A percentile compares a stretch with the other conserved stretches of the same genome.
These are phyloP conservation scores for Eutypa lata DNA, from an alignment of 2,329 filamentous ascomycete genomes.

Conservation along the genomic window DNA sequence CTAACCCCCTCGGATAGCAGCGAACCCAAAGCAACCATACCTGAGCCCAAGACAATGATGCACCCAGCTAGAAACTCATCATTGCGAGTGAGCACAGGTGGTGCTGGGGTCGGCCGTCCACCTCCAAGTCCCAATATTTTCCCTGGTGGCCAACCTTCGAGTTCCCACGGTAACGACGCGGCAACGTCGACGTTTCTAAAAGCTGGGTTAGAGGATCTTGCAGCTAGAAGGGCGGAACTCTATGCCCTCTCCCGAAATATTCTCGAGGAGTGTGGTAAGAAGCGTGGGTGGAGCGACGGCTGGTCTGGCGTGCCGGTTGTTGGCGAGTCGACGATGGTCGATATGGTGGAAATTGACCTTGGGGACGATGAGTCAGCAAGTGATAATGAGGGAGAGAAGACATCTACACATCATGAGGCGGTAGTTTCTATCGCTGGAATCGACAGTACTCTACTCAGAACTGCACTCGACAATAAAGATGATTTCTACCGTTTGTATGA, in stretches of 20 bases:
- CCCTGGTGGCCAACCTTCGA: constrained; percentile 40
- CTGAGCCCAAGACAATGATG: constrained; percentile 69
- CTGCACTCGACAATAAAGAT: constrained; percentile 58
- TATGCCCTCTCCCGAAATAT: constrained; percentile 77
- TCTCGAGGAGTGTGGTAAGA: constrained; percentile 69
- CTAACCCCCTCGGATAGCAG: constrained; percentile 43
- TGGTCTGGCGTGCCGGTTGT: constrained; percentile 62
- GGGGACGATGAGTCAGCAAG: constrained; percentile 38
- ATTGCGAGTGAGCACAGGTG: constrained; percentile 41
- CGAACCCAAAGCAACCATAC: constrained; percentile 61
- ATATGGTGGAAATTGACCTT: constrained; percentile 58
- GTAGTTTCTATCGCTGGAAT: constrained; percentile 42
- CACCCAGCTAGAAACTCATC: constrained; percentile 65
- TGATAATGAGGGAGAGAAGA: constrained; percentile 16
- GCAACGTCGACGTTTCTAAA: constrained; percentile 51
- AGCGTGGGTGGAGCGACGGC: constrained; percentile 71
- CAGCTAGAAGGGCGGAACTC: constrained; percentile 78
- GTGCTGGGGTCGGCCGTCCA: constrained; percentile 25
- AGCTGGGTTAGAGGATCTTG: constrained; percentile 73
- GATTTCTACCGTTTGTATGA: constrained; percentile 68
- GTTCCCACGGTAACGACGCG: constrained; percentile 36
- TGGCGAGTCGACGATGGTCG: constrained; percentile 38
- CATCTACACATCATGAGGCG: constrained; percentile 10
- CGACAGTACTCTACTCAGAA: constrained; percentile 54
- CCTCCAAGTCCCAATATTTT: constrained; percentile 52